Evolutionary conservation across 2,329 filamentous ascomycete species (phyloP), one percentile per base, ranked within the genome.

Genomic region (Stenocarpella maydis): DNA sequence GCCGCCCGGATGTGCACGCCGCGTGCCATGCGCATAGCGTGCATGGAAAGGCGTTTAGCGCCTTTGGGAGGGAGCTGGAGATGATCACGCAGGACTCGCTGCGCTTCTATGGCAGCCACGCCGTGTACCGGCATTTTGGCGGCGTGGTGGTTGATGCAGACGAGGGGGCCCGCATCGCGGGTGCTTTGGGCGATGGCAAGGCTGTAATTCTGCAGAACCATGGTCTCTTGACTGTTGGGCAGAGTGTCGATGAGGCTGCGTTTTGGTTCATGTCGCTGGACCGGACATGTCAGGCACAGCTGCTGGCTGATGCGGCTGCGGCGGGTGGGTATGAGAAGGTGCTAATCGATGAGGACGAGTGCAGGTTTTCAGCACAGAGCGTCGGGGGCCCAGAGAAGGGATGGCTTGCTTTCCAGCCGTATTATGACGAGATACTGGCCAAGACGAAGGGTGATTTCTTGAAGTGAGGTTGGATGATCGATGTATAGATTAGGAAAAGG

Each of bases 201-300:
- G 90, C 85, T 1, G 83, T 88, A 73, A 90, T 93, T 41, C 78
- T 93, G 55, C 82, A 89, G 68, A 94, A 93, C 76, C 91, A 93
- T 74, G 91, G 91, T 0, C 78, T 94, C 15, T 74, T 93, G 61
- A 93, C 90, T 0, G 90, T 92, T 0, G 91, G 91, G 0, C 74
- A 77, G 4, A 93, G 90, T 0, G 91, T 94, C 1, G 91, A 93
- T 73, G 91, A 93, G 78, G 91, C 91, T 0, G 90, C 90, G 0
- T 93, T 89, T 76, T 78, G 92, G 67, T 92, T 91, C 77, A 89
- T 87, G 0, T 81, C 89, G 6, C 84, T 92, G 80, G 91, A 93
- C 77, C 84, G 88, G 37, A 87, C 85, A 14, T 93, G 91, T 75
- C 84, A 88, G 65, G 83, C 90, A 26, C 90, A 92, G 77, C 78